These are phyloP conservation scores for Quercus mongolica DNA, from an alignment of 306 rosid species.

Conservation along the genomic window DNA sequence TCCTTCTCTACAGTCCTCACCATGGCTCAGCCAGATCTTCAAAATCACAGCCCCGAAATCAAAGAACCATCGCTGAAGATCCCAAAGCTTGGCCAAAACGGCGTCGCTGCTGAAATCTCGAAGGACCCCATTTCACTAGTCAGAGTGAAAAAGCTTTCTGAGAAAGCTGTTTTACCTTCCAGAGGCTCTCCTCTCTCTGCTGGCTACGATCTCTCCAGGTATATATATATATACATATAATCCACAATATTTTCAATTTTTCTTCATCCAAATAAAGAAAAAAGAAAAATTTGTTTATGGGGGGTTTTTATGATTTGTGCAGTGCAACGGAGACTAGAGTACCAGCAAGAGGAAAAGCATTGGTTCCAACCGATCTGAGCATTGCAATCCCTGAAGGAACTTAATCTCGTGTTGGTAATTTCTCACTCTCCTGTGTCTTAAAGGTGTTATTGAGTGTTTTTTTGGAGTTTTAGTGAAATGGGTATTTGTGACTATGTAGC, in stretches of 20 bases:
- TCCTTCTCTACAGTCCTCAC: neutral
- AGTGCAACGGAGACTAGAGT: slow-evolving; percentile 37
- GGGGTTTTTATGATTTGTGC: neutral
- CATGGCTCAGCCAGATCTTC: slow-evolving; percentile 20
- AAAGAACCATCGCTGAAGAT: slow-evolving; percentile 25
- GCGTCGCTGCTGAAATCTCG: neutral
- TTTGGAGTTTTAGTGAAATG: neutral
- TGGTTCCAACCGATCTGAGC: slow-evolving; percentile 53
- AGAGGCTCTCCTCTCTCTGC: slow-evolving; percentile 54
- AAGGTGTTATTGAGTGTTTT: too few relatives aligned
- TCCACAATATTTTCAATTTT: neutral
- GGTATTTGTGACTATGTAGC: slow-evolving; percentile 29
- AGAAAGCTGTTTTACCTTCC: slow-evolving; percentile 40
- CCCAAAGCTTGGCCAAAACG: slow-evolving; percentile 31
- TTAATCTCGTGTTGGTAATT: slow-evolving; percentile 44
- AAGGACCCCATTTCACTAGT: neutral
- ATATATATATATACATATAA: too few relatives aligned
- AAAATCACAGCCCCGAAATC: slow-evolving; percentile 26
- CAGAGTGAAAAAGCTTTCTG: slow-evolving; percentile 44
- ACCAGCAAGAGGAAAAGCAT: slow-evolving; percentile 41
- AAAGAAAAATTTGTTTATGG: neutral
- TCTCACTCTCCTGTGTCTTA: neutral
- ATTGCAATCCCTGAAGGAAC: slow-evolving; percentile 51
- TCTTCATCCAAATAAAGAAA: neutral
- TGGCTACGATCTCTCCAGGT: slow-evolving; percentile 57